These are phyloP conservation scores for Populus nigra DNA, from an alignment of 345 rosid genomes.

Conservation along the genomic window DNA sequence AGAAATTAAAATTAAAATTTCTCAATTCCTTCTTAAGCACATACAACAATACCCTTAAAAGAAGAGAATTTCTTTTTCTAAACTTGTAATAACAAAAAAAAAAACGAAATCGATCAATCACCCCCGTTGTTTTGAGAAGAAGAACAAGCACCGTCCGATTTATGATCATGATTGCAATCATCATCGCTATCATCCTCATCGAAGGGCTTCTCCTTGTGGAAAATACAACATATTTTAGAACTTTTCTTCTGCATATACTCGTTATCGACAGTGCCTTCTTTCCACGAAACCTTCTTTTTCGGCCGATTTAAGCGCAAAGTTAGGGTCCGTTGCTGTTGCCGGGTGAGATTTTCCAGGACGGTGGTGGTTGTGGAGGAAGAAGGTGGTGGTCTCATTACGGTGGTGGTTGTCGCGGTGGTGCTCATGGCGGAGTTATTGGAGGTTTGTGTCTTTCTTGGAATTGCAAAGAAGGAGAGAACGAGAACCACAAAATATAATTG, in stretches of 20 bases:
- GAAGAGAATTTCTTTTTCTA: background rate
- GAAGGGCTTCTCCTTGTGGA: slow-evolving; percentile 88
- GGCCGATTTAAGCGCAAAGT: slow-evolving; percentile 56
- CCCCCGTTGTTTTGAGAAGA: background rate
- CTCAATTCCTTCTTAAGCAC: background rate
- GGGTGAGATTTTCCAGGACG: slow-evolving; percentile 40
- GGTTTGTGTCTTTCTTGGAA: background rate
- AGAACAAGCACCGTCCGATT: slow-evolving; percentile 22
- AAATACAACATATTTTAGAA: slow-evolving; percentile 96
- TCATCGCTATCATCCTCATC: slow-evolving; percentile 85
- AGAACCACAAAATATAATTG: background rate
- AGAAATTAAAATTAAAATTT: background rate
- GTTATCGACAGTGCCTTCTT: slow-evolving; percentile 90
- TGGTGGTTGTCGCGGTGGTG: background rate
- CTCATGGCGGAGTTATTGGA: background rate
- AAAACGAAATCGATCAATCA: background rate
- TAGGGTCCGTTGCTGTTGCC: slow-evolving; percentile 46
- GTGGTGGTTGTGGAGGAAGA: slow-evolving; percentile 48
- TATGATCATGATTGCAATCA: slow-evolving; percentile 16
- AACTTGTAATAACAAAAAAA: background rate
- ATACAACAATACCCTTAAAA: background rate
- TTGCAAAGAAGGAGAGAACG: background rate
- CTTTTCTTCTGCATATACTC: slow-evolving; percentile 96
- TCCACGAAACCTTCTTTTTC: slow-evolving; percentile 95
- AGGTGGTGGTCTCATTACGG: background rate